Base-by-base conservation (phyloP, 768 basidiomycete species). In the Pulveroboletus sp. region DNA sequence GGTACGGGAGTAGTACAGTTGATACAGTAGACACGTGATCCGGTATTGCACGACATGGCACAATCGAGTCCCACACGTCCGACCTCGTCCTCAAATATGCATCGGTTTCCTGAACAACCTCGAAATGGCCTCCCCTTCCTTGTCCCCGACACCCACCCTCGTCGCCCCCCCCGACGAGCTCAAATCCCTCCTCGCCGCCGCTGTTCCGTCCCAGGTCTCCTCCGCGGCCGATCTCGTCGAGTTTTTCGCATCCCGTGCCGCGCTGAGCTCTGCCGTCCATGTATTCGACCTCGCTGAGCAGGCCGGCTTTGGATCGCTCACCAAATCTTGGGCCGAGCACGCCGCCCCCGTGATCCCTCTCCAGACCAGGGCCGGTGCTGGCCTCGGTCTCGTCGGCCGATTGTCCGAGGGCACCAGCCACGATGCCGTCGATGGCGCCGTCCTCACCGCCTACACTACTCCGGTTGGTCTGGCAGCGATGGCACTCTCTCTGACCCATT, bases 291-390 rank as follows among this genome's bases (percentile, higher is more conserved):
- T 91, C 46, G 89, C 91, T 17, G 84, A 87, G 56, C 87, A 91
- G 61, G 77, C 77, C n/a, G 90, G 90, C 29, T 87, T 93, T 60
- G 90, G 90, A 17, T 73, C 77, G 0, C 69, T 84, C 49, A 84
- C 88, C 27, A 86, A 82, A 60, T 74, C 78, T 42, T 87, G 85
- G 84, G 69, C 78, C 32, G 53, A 65, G 29, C 63, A 69, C 16
- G 70, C 78, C 1, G 77, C 82, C 0, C 72, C 79, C 16, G 80
- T 88, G 6, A 75, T 87, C 36, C 71, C 80, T 43, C 72, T 91
- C 53, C 91, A 95, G 71, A 91, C 89, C 20, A 76, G 93, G 50
- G 77, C 85, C 6, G 93, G 93, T 40, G 91, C 93, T 16, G 93
- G 93, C 9, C 68, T 92, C 49, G 78, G 79, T 59, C 73, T 94